Evolutionary conservation across 441 rosid species (phyloP).

Genomic region (Brassica balearica): DNA sequence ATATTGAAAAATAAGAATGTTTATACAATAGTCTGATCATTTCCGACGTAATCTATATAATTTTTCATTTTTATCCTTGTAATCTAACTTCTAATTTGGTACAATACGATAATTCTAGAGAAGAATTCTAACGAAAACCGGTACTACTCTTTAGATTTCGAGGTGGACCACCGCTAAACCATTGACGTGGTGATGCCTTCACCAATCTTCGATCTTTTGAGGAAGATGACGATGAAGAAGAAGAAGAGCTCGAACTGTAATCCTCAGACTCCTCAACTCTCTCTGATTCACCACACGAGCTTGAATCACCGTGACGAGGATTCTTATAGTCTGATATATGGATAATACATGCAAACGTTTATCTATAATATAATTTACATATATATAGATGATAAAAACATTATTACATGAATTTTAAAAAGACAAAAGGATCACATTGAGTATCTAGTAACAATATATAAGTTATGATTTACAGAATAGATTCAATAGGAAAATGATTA

Average conservation of each 20-base stretch:
- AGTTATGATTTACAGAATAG: not conserved
- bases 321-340: not conserved
- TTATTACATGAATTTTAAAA: not conserved
- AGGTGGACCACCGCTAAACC: constrained; percentile 46
- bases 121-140: constrained; percentile 26
- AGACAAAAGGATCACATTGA: not conserved
- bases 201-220: constrained; percentile 38
- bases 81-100: constrained; percentile 3
- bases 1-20: not conserved
- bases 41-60: constrained; percentile 8
- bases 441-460: not conserved
- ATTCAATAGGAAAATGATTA: not conserved
- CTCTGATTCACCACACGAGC: constrained; percentile 33
- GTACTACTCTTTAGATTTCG: constrained; percentile 42
- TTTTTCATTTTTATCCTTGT: not conserved
- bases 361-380: not conserved
- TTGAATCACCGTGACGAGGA: constrained; percentile 8
- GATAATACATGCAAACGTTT: not conserved
- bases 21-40: constrained; percentile 17
- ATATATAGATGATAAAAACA: not conserved
- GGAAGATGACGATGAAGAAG: constrained; percentile 50
- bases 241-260: constrained; percentile 51
- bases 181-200: constrained; percentile 33
- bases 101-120: constrained; percentile 6
- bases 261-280: constrained; percentile 44